Evolutionary conservation across 176 grass and related monocot species (phyloP), one percentile per base, ranked within the genome.

Genomic region (Elymus sibiricus): DNA sequence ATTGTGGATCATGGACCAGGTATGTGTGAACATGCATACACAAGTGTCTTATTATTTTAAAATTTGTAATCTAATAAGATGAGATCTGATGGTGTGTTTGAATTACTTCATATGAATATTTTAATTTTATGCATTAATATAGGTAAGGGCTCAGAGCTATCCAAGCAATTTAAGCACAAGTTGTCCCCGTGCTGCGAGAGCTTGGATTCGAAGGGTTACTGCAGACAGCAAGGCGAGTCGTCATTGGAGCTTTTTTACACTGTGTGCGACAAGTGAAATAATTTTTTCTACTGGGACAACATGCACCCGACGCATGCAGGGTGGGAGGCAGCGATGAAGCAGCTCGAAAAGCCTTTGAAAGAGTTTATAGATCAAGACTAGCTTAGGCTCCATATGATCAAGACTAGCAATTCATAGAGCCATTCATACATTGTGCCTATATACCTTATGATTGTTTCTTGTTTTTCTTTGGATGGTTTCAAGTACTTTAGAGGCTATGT

Each of bases 151-250:
- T 29, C 44, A 5, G 31, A 81, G 79, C 1, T 40, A 64, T 70
- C 86, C 2, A 51, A 68, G 15, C 14, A 77, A 81, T 84, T 84
- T 35, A 53, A 63, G 75, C 22, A 42, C 27, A 85, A 79, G 25
- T 10, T 87, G 69, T 43, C 34, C 62, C 87, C 87, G 4, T 89
- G 90, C 29, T 86, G 90, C 19, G 19, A 83, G 4, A 86, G 87
- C 38, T 62, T 26, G 0, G 87, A 85, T 15, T 31, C 46, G 7
- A 55, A 47, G 0, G 76, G 79, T 5, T 69, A 35, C 49, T 92
- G 79, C 28, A 68, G 83, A 9, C 74, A 79, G n/a, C n/a, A n/a
- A n/a, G n/a, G n/a, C n/a, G n/a, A n/a, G n/a, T n/a, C n/a, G n/a
- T 24, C 38, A 40, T 39, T 38, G 9, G 12, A 24, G 13, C n/a